Evolutionary conservation across 2,329 filamentous ascomycete genomes (phyloP), one percentile per base, ranked within the genome.

Genomic region (Stagonosporopsis vannaccii): DNA sequence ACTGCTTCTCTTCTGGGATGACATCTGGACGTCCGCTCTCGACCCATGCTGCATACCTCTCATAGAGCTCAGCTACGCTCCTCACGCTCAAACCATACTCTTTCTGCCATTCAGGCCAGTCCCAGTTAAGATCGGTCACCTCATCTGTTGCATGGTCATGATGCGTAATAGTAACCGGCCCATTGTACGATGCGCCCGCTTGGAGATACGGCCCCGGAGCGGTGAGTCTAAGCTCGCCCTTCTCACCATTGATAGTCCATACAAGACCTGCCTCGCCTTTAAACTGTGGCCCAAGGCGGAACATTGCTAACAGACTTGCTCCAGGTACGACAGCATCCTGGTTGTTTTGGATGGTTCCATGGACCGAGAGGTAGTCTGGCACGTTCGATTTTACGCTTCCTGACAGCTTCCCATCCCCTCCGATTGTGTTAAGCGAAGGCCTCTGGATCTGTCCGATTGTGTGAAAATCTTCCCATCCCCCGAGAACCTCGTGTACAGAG

Each of bases 151-250:
- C 63, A 43, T 68, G 60, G 19, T 70, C 57, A 15, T 74, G 67
- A 4, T 69, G 48, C 46, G 67, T 43, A 23, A 75, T 73, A 1
- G 48, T 60, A 3, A 72, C 51, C 2, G 62, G 63, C 12, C 53
- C 61, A n/a, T 61, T 19, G 17, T 45, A 59, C 6, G 57, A 58
- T 9, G 46, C 19, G 19, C 53, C 56, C 11, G 56, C 42, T 20
- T 58, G 51, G 2, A 5, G 63, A 74, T 49, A 73, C 6, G 84
- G 85, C 83, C 85, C 88, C 71, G 44, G 54, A 0, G 43, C 51
- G 12, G 47, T 51, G 13, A 69, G 19, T 3, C 43, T 36, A 5
- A 68, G 8, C 39, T 66, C 65, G 12, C 62, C 65, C 17, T 58
- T 64, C 25, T 59, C 52, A 6, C 65, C 63, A 37, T 60, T 57